Evolutionary conservation across 148 eudicot species (phyloP), one percentile per base, ranked within the genome.

Genomic region (Dysphania ambrosioides): DNA sequence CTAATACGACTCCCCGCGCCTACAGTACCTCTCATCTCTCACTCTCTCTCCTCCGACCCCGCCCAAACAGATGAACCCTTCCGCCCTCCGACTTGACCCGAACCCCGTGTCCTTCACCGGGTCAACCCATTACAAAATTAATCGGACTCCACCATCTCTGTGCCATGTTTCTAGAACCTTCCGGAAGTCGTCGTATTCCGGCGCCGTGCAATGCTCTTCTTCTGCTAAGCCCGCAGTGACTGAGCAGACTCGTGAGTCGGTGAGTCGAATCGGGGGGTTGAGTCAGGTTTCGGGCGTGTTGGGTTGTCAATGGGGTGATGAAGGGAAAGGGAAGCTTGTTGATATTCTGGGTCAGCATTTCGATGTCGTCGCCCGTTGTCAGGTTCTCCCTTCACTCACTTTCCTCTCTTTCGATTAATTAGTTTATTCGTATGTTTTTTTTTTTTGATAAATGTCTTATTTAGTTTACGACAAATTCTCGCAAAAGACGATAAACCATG

Each of bases 301-400:
- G 61, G 97, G 97, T 5, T 86, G 88, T 66, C 98, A 95, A 74
- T 95, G 96, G 98, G 97, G 97, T 9, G 97, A 95, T 68, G 97
- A 92, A 70, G 97, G 98, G 23, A 95, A 95, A 67, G 97, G 97
- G 6, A 95, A 92, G 68, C 96, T 95, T 34, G 96, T 95, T 27
- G 98, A 95, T 80, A 86, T 95, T 44, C 61, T 90, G 70, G 97
- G 93, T 19, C 70, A 83, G 66, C 93, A 92, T 56, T 95, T 92
- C 58, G 96, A 95, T 63, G 79, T 95, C 32, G 97, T 95, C 47
- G 98, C 98, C 51, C 96, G 98, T 57, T 95, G 98, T 81, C 98
- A 95, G 92, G 98, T 91, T 35, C 21, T 4, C 13, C 6, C 5
- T 2, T 26, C 41, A 4, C 51, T 30, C 21, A 23, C 1, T 18